Percentiles rank a stretch among this genome's conserved stretches.
phyloP scores from a whole-genome alignment of 805 yeast species.

The Myxozyma neotropica region DNA sequence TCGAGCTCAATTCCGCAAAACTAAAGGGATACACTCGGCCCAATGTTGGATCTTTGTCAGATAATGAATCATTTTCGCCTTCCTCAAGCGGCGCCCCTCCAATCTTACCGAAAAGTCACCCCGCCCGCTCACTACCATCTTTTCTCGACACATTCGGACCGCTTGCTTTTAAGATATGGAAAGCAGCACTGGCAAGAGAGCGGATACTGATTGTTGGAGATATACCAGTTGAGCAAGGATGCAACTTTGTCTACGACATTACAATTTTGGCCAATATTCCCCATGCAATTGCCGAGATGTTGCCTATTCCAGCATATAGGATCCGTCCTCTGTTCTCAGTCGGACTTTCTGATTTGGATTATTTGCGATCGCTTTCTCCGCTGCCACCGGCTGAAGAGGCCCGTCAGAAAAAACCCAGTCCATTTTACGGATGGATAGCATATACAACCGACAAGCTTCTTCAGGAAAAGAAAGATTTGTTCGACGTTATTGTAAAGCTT shows the following conservation, averaged over 20 bases:
- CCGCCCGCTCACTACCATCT: slow-evolving; percentile 46
- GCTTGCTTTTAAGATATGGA: slow-evolving; percentile 64
- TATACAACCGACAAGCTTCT: slow-evolving; percentile 30
- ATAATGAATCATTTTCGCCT: slow-evolving; percentile 37
- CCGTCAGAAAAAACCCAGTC: slow-evolving; percentile 17
- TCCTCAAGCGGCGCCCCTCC: slow-evolving; percentile 45
- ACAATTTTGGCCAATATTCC: slow-evolving; percentile 68
- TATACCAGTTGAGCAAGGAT: slow-evolving; percentile 45
- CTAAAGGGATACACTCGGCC: slow-evolving; percentile 5
- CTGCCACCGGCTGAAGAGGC: slow-evolving; percentile 31
- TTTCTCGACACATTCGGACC: slow-evolving; percentile 63
- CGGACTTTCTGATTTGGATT: slow-evolving; percentile 28
- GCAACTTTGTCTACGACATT: slow-evolving; percentile 59
- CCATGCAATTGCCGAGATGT: slow-evolving; percentile 49
- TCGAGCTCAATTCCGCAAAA: slow-evolving; percentile 23
- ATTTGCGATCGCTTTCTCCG: slow-evolving; percentile 17
- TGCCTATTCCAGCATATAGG: slow-evolving; percentile 39
- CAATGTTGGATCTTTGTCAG: slow-evolving; percentile 1
- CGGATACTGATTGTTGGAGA: slow-evolving; percentile 50
- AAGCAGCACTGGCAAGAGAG: slow-evolving; percentile 60
- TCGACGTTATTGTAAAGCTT: slow-evolving; percentile 23
- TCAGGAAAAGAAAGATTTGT: slow-evolving; percentile 20
- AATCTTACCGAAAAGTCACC: slow-evolving; percentile 36
- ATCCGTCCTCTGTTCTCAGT: slow-evolving; percentile 29
- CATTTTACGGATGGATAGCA: slow-evolving; percentile 32